Conservation (phyloP, 176 grass and related monocot species). For the Eragrostis nindensis region DNA sequence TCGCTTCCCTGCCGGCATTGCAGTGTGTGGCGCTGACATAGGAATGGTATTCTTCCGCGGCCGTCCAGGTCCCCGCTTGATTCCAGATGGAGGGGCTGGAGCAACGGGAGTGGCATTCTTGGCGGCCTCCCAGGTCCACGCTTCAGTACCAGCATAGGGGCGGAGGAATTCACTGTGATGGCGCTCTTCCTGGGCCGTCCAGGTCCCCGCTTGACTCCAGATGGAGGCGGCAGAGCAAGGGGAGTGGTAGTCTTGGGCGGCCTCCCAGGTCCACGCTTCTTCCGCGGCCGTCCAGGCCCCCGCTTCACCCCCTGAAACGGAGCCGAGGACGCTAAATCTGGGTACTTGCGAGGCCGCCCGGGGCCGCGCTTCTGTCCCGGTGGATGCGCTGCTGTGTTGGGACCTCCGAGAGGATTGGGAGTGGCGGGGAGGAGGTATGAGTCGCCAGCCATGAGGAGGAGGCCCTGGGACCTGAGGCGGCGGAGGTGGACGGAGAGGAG, state of each 20-base stretch:
- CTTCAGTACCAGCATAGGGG: neutral
- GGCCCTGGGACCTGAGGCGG: conserved; percentile 40
- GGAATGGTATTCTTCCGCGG: conserved; percentile 8
- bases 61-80: neutral
- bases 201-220: conserved; percentile 4
- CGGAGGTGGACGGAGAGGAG: conserved; percentile 58
- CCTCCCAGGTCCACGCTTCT: conserved; percentile 34
- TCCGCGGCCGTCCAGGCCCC: conserved; percentile 27
- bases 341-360: conserved; percentile 39
- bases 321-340: neutral
- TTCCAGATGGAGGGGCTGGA: neutral
- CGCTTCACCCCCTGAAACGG: neutral
- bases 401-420: too few species aligned
- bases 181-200: too few species aligned
- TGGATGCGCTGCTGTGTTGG: neutral
- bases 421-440: conserved; percentile 36
- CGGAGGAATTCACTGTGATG: neutral
- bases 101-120: neutral
- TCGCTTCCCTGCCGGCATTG: conserved; percentile 7
- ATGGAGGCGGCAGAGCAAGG: neutral
- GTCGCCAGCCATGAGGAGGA: conserved; percentile 37
- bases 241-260: conserved; percentile 13
- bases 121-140: conserved; percentile 33
- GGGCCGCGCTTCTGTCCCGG: conserved; percentile 30
- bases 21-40: neutral